phyloP scores from a whole-genome alignment of 768 basidiomycete genomes.

The Rhizopogon sp. region DNA sequence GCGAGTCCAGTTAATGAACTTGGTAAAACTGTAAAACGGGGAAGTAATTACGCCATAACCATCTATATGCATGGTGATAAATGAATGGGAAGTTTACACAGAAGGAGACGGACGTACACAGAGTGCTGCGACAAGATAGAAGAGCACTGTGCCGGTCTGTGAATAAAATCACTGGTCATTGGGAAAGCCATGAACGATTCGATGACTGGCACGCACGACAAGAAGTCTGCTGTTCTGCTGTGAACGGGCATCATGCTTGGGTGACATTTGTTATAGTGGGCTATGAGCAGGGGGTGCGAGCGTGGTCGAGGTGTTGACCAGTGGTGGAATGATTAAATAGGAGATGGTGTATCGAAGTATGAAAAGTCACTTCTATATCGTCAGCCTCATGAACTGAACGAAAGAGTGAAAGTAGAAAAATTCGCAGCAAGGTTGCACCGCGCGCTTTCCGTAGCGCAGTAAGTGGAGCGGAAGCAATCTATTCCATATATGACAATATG shows the following conservation, averaged over 20 bases:
- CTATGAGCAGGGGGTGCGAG: no score
- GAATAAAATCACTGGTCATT: not conserved
- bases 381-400: not conserved
- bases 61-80: conserved; percentile 43
- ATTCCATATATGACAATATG: no score
- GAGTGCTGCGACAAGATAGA: conserved; percentile 87
- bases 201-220: conserved; percentile 20
- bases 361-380: not conserved
- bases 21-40: conserved; percentile 14
- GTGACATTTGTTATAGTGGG: conserved; percentile 14
- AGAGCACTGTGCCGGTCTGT: conserved; percentile 71
- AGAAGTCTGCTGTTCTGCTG: conserved; percentile 27
- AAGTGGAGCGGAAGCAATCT: not conserved
- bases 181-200: not conserved
- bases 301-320: no score
- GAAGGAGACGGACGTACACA: conserved; percentile 49
- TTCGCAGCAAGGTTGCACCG: not conserved
- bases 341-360: not conserved
- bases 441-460: no score
- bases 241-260: conserved; percentile 19
- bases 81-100: conserved; percentile 1
- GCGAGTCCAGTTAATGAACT: not conserved
- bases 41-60: conserved; percentile 71
- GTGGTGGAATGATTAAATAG: not conserved
- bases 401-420: not conserved